Conservation (phyloP, 1,284 basidiomycete genomes). For the Ustilago loliicola region DNA sequence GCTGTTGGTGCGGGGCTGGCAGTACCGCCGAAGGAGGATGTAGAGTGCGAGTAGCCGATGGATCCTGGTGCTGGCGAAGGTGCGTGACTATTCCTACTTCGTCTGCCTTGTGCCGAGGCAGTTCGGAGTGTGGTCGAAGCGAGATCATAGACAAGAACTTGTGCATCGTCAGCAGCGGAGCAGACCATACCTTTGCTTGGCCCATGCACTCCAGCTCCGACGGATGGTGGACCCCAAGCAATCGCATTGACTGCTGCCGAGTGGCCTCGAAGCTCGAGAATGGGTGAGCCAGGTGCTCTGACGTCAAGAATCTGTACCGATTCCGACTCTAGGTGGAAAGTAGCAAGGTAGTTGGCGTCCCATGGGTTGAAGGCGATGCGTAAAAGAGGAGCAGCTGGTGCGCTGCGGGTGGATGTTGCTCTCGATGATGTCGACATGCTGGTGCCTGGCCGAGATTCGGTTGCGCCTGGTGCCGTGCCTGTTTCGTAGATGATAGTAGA, state of each 20-base stretch:
- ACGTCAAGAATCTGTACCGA: conserved; percentile 69
- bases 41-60: conserved; percentile 44
- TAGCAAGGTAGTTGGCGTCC: conserved; percentile 71
- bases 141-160: conserved; percentile 69
- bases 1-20: conserved; percentile 46
- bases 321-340: conserved; percentile 68
- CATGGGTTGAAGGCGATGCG: conserved; percentile 70
- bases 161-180: conserved; percentile 67
- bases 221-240: conserved; percentile 68
- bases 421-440: conserved; percentile 48
- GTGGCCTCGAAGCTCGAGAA: conserved; percentile 68
- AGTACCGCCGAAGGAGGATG: conserved; percentile 48
- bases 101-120: conserved; percentile 66
- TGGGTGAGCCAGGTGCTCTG: conserved; percentile 68
- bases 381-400: conserved; percentile 59
- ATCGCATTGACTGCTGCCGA: conserved; percentile 66
- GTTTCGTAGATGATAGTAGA: conserved; percentile 96
- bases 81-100: conserved; percentile 64
- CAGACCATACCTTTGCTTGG: conserved; percentile 70
- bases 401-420: conserved; percentile 40
- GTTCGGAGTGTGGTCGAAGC: conserved; percentile 66
- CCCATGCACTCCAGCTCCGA: conserved; percentile 53
- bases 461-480: conserved; percentile 45
- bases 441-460: conserved; percentile 55
- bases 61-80: conserved; percentile 55